Evolutionary conservation across 2,329 filamentous ascomycete species (phyloP).

Genomic region (Diaporthe vaccinii): DNA sequence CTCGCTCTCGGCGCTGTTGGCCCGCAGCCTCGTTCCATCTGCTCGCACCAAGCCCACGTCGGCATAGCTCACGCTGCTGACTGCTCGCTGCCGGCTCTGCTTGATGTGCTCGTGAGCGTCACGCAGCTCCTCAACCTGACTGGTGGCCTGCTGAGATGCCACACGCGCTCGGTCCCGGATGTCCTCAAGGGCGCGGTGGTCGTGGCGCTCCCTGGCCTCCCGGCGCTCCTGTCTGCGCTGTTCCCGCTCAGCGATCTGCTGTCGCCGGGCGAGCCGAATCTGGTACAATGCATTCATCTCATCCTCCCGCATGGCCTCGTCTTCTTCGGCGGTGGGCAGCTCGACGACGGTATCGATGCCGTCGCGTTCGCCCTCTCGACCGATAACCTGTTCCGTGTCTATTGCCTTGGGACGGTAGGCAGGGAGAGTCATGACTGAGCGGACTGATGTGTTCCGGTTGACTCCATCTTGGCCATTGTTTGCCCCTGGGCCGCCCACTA

Average conservation of each 20-base stretch:
- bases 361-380: conserved; percentile 88
- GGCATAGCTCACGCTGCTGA: conserved; percentile 82
- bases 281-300: conserved; percentile 96
- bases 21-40: conserved; percentile 81
- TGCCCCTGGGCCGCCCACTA: conserved; percentile 30
- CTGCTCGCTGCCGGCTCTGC: conserved; percentile 73
- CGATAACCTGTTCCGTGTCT: conserved; percentile 85
- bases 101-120: conserved; percentile 69
- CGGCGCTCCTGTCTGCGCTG: conserved; percentile 77
- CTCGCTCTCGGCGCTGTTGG: conserved; percentile 81
- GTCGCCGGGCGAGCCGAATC: conserved; percentile 82
- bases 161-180: conserved; percentile 70
- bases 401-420: conserved; percentile 81
- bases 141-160: conserved; percentile 59
- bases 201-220: conserved; percentile 80
- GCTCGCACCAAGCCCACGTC: conserved; percentile 82
- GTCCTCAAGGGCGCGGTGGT: conserved; percentile 76
- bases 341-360: conserved; percentile 94
- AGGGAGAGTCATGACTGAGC: conserved; percentile 95
- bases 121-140: conserved; percentile 72
- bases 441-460: conserved; percentile 86
- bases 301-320: conserved; percentile 83
- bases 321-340: conserved; percentile 82
- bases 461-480: conserved; percentile 56
- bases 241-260: conserved; percentile 82